phyloP scores from a whole-genome alignment of 2,329 filamentous ascomycete genomes.

The Ceratocystis destructans region DNA sequence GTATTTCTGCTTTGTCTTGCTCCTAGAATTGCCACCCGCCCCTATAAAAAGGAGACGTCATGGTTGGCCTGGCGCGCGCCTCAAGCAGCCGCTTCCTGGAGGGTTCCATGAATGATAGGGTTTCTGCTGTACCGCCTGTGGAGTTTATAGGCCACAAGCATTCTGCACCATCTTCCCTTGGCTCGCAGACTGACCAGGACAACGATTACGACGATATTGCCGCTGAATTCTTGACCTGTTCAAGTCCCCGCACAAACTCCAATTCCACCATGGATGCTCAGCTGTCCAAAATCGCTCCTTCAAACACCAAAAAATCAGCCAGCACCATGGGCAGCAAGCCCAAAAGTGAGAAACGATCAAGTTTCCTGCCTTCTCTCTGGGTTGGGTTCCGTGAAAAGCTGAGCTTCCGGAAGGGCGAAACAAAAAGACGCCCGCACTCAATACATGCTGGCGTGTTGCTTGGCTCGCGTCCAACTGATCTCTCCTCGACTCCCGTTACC shows the following conservation, averaged over 20 bases:
- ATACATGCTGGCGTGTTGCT: conserved; percentile 13
- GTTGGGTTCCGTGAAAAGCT: conserved; percentile 24
- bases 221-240: conserved; percentile 19
- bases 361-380: conserved; percentile 23
- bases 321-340: conserved; percentile 14
- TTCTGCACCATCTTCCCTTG: not conserved
- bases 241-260: conserved; percentile 14
- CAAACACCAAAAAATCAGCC: conserved; percentile 6
- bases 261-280: not conserved
- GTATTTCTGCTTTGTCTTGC: not conserved
- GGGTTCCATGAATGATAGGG: conserved; percentile 74
- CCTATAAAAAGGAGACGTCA: conserved; percentile 11
- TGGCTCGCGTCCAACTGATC: not conserved
- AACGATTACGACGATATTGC: conserved; percentile 21
- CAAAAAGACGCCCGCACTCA: conserved; percentile 16
- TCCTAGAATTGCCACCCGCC: not conserved
- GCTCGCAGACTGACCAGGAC: conserved; percentile 24
- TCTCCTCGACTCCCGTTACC: not conserved
- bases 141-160: conserved; percentile 41
- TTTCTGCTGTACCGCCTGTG: conserved; percentile 55
- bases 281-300: conserved; percentile 10
- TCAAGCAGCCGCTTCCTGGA: conserved; percentile 53
- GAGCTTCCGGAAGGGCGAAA: conserved; percentile 21
- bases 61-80: conserved; percentile 17
- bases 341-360: conserved; percentile 16